Evolutionary conservation across 495 filamentous ascomycete species (phyloP).

Genomic region (Daldinia decipiens): DNA sequence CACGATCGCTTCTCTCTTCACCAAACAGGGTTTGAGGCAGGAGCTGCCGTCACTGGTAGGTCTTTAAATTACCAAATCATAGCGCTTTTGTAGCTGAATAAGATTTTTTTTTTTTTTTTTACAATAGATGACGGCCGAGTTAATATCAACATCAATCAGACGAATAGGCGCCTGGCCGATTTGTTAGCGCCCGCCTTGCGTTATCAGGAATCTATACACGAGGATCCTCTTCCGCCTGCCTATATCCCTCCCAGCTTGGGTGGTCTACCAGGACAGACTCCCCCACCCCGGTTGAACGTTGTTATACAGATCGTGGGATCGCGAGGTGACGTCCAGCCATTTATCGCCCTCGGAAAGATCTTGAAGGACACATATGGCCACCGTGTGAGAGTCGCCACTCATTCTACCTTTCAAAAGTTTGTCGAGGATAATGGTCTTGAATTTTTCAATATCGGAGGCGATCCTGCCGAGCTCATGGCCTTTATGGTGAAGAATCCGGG

Average conservation of each 20-base stretch:
- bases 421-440: constrained; percentile 76
- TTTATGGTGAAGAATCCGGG: constrained; percentile 91
- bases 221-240: constrained; percentile 58
- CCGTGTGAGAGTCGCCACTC: constrained; percentile 80
- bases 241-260: constrained; percentile 72
- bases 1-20: constrained; percentile 59
- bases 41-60: constrained; percentile 57
- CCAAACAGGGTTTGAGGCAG: constrained; percentile 60
- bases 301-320: constrained; percentile 84
- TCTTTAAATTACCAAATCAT: background rate
- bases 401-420: constrained; percentile 74
- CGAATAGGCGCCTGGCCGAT: constrained; percentile 68
- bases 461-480: constrained; percentile 82
- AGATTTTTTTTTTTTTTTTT: no score
- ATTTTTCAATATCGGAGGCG: constrained; percentile 83
- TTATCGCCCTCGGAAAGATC: constrained; percentile 72
- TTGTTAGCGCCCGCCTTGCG: constrained; percentile 73
- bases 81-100: constrained; percentile 16
- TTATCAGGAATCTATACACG: constrained; percentile 57
- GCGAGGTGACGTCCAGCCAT: constrained; percentile 83
- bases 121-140: constrained; percentile 71
- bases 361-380: constrained; percentile 73
- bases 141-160: constrained; percentile 78
- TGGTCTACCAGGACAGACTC: constrained; percentile 66
- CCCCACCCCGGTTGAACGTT: constrained; percentile 70